Conservation (phyloP, 805 yeast species). For the Cyberlindnera amylophila region DNA sequence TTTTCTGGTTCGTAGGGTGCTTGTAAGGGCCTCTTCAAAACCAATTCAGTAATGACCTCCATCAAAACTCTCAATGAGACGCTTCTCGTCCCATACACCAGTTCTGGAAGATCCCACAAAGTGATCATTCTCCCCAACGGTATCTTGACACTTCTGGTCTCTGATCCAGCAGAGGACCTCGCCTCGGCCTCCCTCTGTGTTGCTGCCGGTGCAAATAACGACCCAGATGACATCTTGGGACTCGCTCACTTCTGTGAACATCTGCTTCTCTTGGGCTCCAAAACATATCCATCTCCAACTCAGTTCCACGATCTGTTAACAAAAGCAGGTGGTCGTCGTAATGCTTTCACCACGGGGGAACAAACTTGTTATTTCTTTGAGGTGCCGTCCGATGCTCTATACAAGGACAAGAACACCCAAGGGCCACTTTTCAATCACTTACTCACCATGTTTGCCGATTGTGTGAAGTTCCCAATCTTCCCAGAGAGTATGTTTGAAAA, state of each 20-base stretch:
- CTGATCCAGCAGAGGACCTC: constrained; percentile 64
- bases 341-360: constrained; percentile 70
- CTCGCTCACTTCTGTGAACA: constrained; percentile 91
- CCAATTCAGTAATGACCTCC: not conserved
- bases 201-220: constrained; percentile 76
- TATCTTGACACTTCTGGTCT: constrained; percentile 59
- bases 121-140: constrained; percentile 62
- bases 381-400: constrained; percentile 42
- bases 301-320: constrained; percentile 41
- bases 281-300: constrained; percentile 46
- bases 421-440: constrained; percentile 42
- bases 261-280: constrained; percentile 55
- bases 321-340: constrained; percentile 51
- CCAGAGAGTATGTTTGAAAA: constrained; percentile 36
- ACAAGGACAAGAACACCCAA: constrained; percentile 12
- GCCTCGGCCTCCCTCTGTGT: constrained; percentile 74
- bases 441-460: constrained; percentile 46
- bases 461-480: constrained; percentile 50
- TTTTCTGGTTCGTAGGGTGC: too few relatives aligned
- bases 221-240: constrained; percentile 69
- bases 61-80: constrained; percentile 20
- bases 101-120: constrained; percentile 38
- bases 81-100: constrained; percentile 33
- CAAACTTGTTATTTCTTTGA: constrained; percentile 63
- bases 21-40: not conserved